Conservation (phyloP, 148 eudicot genomes). For the Cornus controversa region DNA sequence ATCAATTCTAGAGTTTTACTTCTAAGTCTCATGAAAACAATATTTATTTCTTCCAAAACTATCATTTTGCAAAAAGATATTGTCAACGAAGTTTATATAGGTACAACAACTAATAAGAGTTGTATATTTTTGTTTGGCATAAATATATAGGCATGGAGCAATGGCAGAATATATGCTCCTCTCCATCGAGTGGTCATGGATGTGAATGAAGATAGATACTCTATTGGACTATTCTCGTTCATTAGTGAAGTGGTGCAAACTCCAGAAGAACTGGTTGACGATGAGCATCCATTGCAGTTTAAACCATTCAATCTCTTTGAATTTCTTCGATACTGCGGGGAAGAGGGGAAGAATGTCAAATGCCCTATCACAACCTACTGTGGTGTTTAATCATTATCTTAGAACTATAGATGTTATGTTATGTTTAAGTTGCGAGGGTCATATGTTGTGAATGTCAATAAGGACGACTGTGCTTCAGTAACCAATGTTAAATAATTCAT, state of each 20-base stretch:
- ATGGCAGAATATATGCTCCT: constrained; percentile 55
- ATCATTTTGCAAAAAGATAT: no score
- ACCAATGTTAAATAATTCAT: no score
- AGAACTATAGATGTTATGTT: no score
- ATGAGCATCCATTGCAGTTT: constrained; percentile 45
- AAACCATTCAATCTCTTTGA: constrained; percentile 49
- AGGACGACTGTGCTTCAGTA: no score
- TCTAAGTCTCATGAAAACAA: no score
- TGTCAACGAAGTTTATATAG: no score
- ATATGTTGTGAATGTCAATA: no score
- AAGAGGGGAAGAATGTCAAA: constrained; percentile 17
- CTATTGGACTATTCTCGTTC: constrained; percentile 46
- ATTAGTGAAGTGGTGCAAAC: constrained; percentile 28
- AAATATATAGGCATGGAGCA: constrained; percentile 70
- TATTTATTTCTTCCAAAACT: no score
- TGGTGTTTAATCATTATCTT: constrained; percentile 9
- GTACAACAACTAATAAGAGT: no score
- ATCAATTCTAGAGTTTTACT: no score
- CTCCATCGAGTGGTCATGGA: constrained; percentile 52
- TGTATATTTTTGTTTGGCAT: background rate
- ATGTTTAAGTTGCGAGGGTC: no score
- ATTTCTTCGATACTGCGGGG: constrained; percentile 42
- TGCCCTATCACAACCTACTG: constrained; percentile 23
- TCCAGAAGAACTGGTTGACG: constrained; percentile 53
- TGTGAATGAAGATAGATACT: constrained; percentile 48